Evolutionary conservation across 257 asterid genomes (phyloP).

Genomic region (Nicotiana tabacum): DNA sequence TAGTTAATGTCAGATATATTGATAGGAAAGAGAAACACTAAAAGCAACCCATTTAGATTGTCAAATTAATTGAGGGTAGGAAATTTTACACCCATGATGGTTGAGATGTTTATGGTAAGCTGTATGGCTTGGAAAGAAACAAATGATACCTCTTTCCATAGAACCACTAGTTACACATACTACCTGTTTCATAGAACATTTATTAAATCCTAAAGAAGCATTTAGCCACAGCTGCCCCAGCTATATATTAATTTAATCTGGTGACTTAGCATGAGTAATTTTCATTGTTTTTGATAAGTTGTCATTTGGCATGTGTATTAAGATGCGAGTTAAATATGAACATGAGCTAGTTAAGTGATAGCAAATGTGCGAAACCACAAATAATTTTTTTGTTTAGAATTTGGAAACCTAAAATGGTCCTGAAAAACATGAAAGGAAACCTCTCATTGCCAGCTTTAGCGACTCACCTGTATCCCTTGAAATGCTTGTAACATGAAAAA

Average conservation of each 20-base stretch:
- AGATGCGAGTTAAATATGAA: neutral
- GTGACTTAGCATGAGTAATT: neutral
- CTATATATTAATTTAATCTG: neutral
- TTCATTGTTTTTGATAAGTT: neutral
- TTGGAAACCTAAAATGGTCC: neutral
- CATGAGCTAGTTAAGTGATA: neutral
- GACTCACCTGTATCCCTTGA: slow-evolving; percentile 77
- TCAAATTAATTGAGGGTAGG: neutral
- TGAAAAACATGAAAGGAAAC: neutral
- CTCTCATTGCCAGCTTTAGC: neutral
- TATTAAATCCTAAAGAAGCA: neutral
- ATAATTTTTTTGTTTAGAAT: neutral
- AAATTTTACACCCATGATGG: neutral
- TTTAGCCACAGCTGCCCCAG: neutral
- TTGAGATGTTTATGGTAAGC: neutral
- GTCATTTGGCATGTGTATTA: neutral
- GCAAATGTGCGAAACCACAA: neutral
- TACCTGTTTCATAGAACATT: neutral
- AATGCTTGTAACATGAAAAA: slow-evolving; percentile 74
- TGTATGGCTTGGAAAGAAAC: neutral
- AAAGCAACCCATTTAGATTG: neutral
- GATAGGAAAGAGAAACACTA: neutral
- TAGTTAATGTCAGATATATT: neutral
- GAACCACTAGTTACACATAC: neutral
- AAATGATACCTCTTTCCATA: neutral